Evolutionary conservation across 2,329 filamentous ascomycete species (phyloP).

Genomic region (Sclerotinia subarctica): DNA sequence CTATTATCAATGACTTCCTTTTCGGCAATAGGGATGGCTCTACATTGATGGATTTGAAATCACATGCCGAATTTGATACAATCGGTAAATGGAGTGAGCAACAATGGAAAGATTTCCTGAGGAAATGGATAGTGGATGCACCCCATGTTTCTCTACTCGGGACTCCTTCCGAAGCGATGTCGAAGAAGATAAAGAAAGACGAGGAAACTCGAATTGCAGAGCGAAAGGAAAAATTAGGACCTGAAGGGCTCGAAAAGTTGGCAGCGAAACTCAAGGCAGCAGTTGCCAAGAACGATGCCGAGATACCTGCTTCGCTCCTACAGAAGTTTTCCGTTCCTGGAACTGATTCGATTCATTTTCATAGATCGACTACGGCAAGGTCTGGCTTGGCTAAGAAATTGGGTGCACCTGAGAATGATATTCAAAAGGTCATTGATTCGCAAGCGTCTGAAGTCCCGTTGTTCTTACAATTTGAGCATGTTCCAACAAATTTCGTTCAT

Average conservation of each 20-base stretch:
- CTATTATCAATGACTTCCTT: constrained; percentile 87
- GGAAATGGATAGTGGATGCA: constrained; percentile 80
- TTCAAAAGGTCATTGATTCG: constrained; percentile 73
- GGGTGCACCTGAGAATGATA: constrained; percentile 62
- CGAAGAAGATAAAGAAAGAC: constrained; percentile 75
- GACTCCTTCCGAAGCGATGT: constrained; percentile 75
- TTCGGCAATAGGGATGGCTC: constrained; percentile 85
- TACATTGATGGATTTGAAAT: constrained; percentile 60
- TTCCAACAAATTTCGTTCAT: constrained; percentile 88
- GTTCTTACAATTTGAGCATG: constrained; percentile 96
- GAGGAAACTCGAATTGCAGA: constrained; percentile 76
- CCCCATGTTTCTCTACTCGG: constrained; percentile 85
- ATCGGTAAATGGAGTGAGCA: constrained; percentile 77
- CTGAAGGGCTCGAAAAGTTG: constrained; percentile 75
- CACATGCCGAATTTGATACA: constrained; percentile 59
- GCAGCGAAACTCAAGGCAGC: constrained; percentile 75
- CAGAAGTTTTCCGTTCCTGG: constrained; percentile 78
- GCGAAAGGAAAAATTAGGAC: constrained; percentile 74
- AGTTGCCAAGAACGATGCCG: constrained; percentile 82
- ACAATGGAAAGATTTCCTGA: constrained; percentile 79
- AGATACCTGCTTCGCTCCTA: constrained; percentile 79
- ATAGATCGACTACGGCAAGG: constrained; percentile 79
- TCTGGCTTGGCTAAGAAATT: constrained; percentile 73
- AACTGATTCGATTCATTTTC: constrained; percentile 92
- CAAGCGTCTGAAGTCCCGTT: constrained; percentile 64